Conservation (phyloP, 345 rosid genomes). For the Citrus hindsii region DNA sequence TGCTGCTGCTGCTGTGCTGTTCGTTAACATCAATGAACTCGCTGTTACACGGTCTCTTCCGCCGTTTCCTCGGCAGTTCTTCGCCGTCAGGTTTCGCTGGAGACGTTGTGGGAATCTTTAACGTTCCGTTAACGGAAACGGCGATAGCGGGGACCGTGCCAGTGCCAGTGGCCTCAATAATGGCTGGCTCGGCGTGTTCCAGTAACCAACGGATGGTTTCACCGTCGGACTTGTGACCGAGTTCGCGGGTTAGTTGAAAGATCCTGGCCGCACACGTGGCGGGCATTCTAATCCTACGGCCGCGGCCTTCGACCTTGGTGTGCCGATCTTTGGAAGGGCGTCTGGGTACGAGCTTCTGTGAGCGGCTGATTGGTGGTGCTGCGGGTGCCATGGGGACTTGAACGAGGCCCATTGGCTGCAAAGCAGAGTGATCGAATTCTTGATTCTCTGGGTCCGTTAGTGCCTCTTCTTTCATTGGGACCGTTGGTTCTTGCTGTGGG, state of each 20-base stretch:
- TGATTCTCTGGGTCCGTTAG: slow-evolving; percentile 24
- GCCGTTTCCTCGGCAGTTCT: slow-evolving; percentile 31
- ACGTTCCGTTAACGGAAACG: slow-evolving; percentile 62
- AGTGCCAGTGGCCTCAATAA: slow-evolving; percentile 67
- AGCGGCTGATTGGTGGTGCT: slow-evolving; percentile 10
- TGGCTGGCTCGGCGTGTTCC: slow-evolving; percentile 69
- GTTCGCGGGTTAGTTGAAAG: slow-evolving; percentile 74
- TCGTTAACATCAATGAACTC: slow-evolving; percentile 44
- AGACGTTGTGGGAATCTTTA: slow-evolving; percentile 58
- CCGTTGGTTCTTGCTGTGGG: slow-evolving; percentile 22
- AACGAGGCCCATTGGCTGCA: slow-evolving; percentile 12
- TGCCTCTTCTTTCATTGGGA: slow-evolving; percentile 39
- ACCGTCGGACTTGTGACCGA: slow-evolving; percentile 76
- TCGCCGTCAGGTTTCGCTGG: slow-evolving; percentile 27
- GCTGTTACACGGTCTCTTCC: slow-evolving; percentile 45
- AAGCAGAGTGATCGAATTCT: slow-evolving; percentile 12
- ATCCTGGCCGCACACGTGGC: slow-evolving; percentile 77
- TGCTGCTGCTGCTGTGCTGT: slow-evolving; percentile 12
- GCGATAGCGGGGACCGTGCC: slow-evolving; percentile 84
- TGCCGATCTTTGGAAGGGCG: slow-evolving; percentile 66
- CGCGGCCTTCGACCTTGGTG: slow-evolving; percentile 88
- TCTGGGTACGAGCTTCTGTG: slow-evolving; percentile 21
- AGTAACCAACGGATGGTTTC: slow-evolving; percentile 77
- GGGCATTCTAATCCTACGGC: slow-evolving; percentile 74
- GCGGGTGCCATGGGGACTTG: slow-evolving; percentile 11